A percentile compares a stretch with the other conserved stretches of the same genome.
Evolutionary conservation across 805 yeast species (phyloP).

Genomic region (Saturnispora halmiae): DNA sequence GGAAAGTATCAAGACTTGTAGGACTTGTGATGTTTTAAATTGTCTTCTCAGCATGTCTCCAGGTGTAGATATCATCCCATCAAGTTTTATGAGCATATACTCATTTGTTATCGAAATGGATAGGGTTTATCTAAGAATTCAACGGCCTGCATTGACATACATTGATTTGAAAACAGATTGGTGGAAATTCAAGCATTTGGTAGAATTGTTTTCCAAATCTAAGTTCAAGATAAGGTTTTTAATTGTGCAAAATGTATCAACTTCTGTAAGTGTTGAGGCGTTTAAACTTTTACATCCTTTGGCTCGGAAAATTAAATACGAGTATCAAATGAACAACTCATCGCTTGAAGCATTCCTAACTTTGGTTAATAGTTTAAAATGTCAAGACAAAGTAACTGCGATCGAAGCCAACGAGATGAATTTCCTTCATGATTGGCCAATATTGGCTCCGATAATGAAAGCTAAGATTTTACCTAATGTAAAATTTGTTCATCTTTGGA

Average conservation of each 20-base stretch:
- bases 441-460: not conserved
- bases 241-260: slow-evolving; percentile 4
- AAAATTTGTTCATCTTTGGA: slow-evolving; percentile 4
- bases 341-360: not conserved
- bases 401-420: slow-evolving; percentile 6
- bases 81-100: not conserved
- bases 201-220: not conserved
- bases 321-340: slow-evolving; percentile 5
- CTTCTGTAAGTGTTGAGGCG: slow-evolving; percentile 1
- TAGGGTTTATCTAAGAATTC: slow-evolving; percentile 4
- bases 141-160: slow-evolving; percentile 5
- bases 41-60: not conserved
- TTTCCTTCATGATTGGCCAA: not conserved
- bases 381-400: not conserved
- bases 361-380: not conserved
- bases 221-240: not conserved
- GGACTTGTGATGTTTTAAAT: slow-evolving; percentile 6
- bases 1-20: slow-evolving; percentile 4
- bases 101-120: slow-evolving; percentile 7
- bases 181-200: not conserved
- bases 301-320: not conserved
- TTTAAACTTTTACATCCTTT: slow-evolving; percentile 2
- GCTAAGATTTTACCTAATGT: not conserved
- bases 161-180: slow-evolving; percentile 5
- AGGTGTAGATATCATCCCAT: not conserved